These are phyloP conservation scores for Garcia nutans DNA, from an alignment of 345 rosid genomes.

Conservation along the genomic window DNA sequence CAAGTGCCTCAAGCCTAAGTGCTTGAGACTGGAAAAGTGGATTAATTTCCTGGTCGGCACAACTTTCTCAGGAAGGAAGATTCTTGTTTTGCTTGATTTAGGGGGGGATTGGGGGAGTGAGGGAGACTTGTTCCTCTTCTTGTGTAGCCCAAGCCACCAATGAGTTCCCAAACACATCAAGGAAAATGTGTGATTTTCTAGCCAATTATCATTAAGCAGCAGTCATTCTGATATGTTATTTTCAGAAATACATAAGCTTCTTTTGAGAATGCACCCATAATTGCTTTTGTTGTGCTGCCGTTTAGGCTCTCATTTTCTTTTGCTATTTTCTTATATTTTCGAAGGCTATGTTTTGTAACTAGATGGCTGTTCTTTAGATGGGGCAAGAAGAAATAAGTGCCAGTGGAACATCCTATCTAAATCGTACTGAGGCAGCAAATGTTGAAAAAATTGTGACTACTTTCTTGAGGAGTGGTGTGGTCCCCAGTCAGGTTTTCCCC, in stretches of 20 bases:
- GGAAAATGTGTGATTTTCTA: background rate
- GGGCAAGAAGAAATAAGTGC: conserved; percentile 99
- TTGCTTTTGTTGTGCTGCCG: background rate
- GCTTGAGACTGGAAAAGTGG: background rate
- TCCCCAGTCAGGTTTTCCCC: conserved; percentile 77
- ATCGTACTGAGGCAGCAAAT: conserved; percentile 99
- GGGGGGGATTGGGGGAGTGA: background rate
- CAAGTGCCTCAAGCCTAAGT: background rate
- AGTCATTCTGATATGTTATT: background rate
- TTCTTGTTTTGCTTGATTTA: background rate
- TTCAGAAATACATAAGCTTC: background rate
- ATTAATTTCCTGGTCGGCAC: background rate
- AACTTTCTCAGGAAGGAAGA: background rate
- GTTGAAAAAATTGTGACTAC: conserved; percentile 99
- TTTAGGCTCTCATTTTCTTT: conserved; percentile 4
- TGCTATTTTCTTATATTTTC: conserved; percentile 7
- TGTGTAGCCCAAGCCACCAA: background rate
- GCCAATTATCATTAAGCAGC: background rate
- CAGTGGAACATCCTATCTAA: conserved; percentile 94
- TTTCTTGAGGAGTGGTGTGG: conserved; percentile 95
- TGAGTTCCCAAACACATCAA: background rate
- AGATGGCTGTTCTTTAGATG: conserved; percentile 53
- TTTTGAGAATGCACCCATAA: background rate
- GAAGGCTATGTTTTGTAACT: conserved; percentile 19
- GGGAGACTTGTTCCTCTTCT: background rate